Evolutionary conservation across 176 grass and related monocot species (phyloP), one percentile per base, ranked within the genome.

Genomic region (Zea luxurians): DNA sequence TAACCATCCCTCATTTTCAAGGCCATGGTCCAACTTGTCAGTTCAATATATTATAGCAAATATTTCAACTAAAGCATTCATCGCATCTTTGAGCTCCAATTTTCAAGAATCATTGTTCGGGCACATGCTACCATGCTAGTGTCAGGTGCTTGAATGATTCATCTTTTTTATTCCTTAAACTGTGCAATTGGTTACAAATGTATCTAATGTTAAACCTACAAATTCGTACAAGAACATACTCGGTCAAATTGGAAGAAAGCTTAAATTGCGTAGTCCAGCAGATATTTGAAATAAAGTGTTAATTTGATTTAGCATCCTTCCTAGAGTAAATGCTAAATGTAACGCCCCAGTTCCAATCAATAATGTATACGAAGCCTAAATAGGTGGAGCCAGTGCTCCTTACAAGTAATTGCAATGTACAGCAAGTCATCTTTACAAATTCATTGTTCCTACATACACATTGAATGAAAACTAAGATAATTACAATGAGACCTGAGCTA

Each of bases 401-500:
- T 58, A 58, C 54, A 58, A 58, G n/a, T 7, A 58, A 58, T 58
- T 58, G n/a, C 2, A 76, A 58, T 80, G 46, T 63, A 82, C 78
- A 77, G 65, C 18, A 35, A 84, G 63, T 57, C 46, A 49, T 42
- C 21, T 58, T 82, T 64, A 82, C 59, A 82, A 57, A 41, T 61
- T 64, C 2, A 9, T 7, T 57, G 68, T 76, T 46, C 54, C 46
- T 82, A 49, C 13, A 63, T 70, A 86, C 57, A 82, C 47, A 27
- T 64, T 76, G 53, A 46, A 37, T 76, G 53, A 46, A 37, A 47
- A 60, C n/a, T 48, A 44, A 77, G n/a, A 68, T 81, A 16, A 71
- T 86, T 86, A 86, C 85, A 86, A 63, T 17, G 45, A 18, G 47
- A 48, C 8, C 4, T 53, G 43, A 76, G 20, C 82, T 21, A 55